Percentiles rank a stretch among this genome's conserved stretches.
phyloP scores from a whole-genome alignment of 208 protist species.

The Leishmania aethiopica region DNA sequence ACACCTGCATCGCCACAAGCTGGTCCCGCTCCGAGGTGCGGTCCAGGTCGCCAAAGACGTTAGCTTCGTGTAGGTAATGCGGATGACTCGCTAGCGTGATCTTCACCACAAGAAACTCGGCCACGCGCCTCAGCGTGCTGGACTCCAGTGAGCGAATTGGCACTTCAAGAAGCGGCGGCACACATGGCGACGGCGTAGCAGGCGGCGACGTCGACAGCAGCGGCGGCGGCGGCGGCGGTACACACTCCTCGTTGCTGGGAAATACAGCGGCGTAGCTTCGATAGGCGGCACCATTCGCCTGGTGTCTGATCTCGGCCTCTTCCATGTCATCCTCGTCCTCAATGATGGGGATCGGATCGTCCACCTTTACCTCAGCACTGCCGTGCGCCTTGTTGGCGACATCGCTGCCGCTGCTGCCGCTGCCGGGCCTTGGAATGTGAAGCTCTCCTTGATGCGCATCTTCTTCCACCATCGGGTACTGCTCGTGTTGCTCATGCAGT shows the following conservation, averaged over 20 bases:
- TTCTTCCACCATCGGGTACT: not conserved
- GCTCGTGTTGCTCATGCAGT: not conserved
- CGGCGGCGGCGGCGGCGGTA: conserved; percentile 6
- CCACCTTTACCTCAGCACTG: too few species aligned
- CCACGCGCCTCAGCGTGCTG: conserved; percentile 42
- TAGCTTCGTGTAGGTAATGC: conserved; percentile 23
- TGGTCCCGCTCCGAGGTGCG: conserved; percentile 33
- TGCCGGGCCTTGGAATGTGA: not conserved
- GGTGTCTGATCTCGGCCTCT: not conserved
- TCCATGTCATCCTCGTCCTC: not conserved
- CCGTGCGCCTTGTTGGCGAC: not conserved
- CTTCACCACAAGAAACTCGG: conserved; percentile 52
- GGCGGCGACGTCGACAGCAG: not conserved
- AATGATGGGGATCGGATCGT: not conserved
- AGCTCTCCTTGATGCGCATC: not conserved
- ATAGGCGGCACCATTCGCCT: conserved; percentile 8
- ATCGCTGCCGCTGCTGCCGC: not conserved
- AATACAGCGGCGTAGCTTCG: conserved; percentile 29
- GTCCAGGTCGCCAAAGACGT: conserved; percentile 43
- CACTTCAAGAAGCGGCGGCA: conserved; percentile 27
- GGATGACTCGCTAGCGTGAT: conserved; percentile 27
- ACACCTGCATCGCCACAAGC: conserved; percentile 40
- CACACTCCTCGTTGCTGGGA: conserved; percentile 9
- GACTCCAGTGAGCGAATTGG: conserved; percentile 36
- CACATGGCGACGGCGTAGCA: not conserved